A percentile compares a stretch with the other conserved stretches of the same genome.
Evolutionary conservation across 1,284 basidiomycete genomes (phyloP).

Genomic region (Xerocomus minutiporus): DNA sequence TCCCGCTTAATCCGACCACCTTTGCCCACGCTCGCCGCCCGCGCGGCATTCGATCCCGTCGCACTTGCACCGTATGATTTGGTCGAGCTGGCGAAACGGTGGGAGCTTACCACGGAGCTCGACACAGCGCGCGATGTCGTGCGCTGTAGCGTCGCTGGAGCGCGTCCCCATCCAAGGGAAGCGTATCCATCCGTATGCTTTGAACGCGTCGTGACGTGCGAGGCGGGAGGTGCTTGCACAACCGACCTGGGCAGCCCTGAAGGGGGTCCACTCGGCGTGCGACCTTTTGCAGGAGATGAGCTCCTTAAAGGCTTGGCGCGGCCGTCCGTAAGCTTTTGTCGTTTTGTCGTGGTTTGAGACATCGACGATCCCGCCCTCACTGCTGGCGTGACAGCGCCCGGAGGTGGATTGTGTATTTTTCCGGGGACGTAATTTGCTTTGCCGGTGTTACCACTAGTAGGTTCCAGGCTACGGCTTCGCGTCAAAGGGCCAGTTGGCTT

Average conservation of each 20-base stretch:
- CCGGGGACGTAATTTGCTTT: constrained; percentile 28
- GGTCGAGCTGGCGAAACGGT: constrained; percentile 7
- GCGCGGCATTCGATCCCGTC: constrained; percentile 25
- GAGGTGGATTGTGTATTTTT: constrained; percentile 18
- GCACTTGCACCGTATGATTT: constrained; percentile 20
- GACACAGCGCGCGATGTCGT: constrained; percentile 23
- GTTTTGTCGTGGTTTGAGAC: constrained; percentile 50
- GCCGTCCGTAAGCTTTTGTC: constrained; percentile 48
- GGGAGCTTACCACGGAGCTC: constrained; percentile 12
- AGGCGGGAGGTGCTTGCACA: constrained; percentile 1
- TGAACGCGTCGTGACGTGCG: constrained; percentile 23
- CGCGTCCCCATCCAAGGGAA: constrained; percentile 30
- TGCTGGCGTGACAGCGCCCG: constrained; percentile 54
- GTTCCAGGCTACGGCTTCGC: constrained; percentile 29
- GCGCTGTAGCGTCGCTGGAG: constrained; percentile 26
- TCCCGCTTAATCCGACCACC: constrained; percentile 47
- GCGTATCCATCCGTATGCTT: constrained; percentile 25
- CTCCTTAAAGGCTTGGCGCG: constrained; percentile 20
- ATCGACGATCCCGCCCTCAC: constrained; percentile 47
- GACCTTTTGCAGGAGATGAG: constrained; percentile 27
- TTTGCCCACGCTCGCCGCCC: constrained; percentile 39
- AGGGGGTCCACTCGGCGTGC: constrained; percentile 22
- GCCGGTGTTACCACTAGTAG: constrained; percentile 12
- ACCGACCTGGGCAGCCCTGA: constrained; percentile 17
- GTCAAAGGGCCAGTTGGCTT: constrained; percentile 40